These are phyloP conservation scores for Naganishia liquefaciens DNA, from an alignment of 1,284 basidiomycete species.

Conservation along the genomic window DNA sequence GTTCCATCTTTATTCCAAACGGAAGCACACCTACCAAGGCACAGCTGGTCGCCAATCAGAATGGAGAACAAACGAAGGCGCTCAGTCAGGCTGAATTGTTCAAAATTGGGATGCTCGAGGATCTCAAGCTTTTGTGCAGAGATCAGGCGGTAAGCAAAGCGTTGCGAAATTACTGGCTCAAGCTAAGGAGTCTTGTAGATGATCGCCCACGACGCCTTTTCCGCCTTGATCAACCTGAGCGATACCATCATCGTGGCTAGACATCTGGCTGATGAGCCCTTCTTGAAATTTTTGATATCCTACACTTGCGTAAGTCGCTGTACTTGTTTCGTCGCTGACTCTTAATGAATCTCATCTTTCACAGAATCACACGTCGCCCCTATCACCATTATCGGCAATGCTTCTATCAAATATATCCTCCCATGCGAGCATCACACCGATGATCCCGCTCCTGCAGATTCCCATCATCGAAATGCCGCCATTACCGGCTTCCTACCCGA, in stretches of 20 bases:
- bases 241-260: slow-evolving; percentile 74
- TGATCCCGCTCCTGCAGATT: slow-evolving; percentile 68
- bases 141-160: slow-evolving; percentile 70
- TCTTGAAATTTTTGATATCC: slow-evolving; percentile 80
- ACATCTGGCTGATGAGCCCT: slow-evolving; percentile 71
- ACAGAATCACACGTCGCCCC: slow-evolving; percentile 82
- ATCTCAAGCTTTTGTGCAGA: slow-evolving; percentile 79
- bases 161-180: neutral
- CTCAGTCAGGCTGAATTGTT: slow-evolving; percentile 62
- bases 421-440: slow-evolving; percentile 68
- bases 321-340: neutral
- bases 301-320: slow-evolving; percentile 76
- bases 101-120: slow-evolving; percentile 60
- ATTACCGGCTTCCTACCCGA: slow-evolving; percentile 58
- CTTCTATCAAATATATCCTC: slow-evolving; percentile 91
- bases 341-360: neutral
- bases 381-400: slow-evolving; percentile 95
- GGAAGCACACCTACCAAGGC: slow-evolving; percentile 26
- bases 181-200: slow-evolving; percentile 58
- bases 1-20: slow-evolving; percentile 71
- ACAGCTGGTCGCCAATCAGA: slow-evolving; percentile 30
- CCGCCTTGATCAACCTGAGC: slow-evolving; percentile 89
- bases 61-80: slow-evolving; percentile 42
- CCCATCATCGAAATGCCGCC: slow-evolving; percentile 60
- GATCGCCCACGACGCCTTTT: slow-evolving; percentile 92